Conservation (phyloP, 2,329 filamentous ascomycete genomes). For the Ascochyta fabae region DNA sequence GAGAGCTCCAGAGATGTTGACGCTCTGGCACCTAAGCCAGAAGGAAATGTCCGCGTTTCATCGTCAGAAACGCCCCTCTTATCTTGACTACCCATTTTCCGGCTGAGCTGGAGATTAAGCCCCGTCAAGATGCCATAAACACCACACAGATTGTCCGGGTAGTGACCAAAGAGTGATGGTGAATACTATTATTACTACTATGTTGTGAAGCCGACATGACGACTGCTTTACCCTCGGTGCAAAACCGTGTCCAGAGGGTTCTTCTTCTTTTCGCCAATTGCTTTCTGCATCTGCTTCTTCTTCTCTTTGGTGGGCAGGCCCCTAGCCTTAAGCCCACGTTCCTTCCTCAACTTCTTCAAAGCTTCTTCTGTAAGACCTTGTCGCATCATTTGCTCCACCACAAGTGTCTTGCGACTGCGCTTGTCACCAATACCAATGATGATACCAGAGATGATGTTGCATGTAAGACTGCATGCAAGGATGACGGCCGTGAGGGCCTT, state of each 20-base stretch:
- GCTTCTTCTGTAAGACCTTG: slow-evolving; percentile 75
- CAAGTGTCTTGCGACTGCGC: slow-evolving; percentile 82
- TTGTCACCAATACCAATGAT: slow-evolving; percentile 78
- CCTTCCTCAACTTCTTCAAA: slow-evolving; percentile 61
- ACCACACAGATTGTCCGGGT: not conserved
- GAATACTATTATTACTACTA: slow-evolving; percentile 7
- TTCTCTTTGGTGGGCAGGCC: slow-evolving; percentile 36
- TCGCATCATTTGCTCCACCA: slow-evolving; percentile 75
- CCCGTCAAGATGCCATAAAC: not conserved
- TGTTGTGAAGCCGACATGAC: not conserved
- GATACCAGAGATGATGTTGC: slow-evolving; percentile 78
- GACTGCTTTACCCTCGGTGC: slow-evolving; percentile 28
- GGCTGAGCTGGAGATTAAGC: not conserved
- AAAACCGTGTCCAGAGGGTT: slow-evolving; percentile 36
- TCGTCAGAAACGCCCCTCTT: not conserved
- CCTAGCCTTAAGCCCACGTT: slow-evolving; percentile 42
- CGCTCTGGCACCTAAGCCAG: not conserved
- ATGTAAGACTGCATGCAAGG: slow-evolving; percentile 76
- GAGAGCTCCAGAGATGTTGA: not conserved
- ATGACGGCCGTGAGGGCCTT: slow-evolving; percentile 82
- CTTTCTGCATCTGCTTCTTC: slow-evolving; percentile 30
- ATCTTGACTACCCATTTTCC: not conserved
- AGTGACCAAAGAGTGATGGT: not conserved
- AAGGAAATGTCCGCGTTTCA: not conserved
- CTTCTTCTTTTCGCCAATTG: slow-evolving; percentile 31